Conservation (phyloP, 371 early-diverging fungal genomes). For the Mortierella sp. region DNA sequence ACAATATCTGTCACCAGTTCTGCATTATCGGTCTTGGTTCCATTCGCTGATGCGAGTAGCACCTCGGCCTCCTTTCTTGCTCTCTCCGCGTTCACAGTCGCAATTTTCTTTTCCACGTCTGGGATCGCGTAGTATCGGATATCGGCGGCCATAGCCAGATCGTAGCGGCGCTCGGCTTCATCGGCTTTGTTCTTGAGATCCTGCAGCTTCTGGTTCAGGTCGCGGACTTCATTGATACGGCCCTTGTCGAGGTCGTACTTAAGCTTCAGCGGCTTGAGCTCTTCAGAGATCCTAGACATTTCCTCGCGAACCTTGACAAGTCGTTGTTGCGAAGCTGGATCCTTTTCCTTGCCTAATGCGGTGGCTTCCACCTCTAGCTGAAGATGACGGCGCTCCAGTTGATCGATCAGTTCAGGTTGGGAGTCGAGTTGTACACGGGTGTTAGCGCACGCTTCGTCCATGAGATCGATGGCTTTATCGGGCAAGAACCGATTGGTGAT, state of each 20-base stretch:
- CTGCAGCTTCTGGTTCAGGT: conserved; percentile 88
- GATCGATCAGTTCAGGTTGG: conserved; percentile 96
- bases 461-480: conserved; percentile 90
- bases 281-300: conserved; percentile 83
- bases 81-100: conserved; percentile 65
- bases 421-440: conserved; percentile 95
- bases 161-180: conserved; percentile 86
- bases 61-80: conserved; percentile 71
- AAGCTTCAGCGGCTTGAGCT: conserved; percentile 89
- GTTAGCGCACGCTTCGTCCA: conserved; percentile 96
- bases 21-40: conserved; percentile 40
- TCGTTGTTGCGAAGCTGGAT: conserved; percentile 82
- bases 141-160: conserved; percentile 82
- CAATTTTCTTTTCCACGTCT: conserved; percentile 77
- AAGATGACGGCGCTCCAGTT: conserved; percentile 87
- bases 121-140: conserved; percentile 93
- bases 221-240: conserved; percentile 88
- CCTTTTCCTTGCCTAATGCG: conserved; percentile 93
- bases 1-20: conserved; percentile 84
- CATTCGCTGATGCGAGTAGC: conserved; percentile 54
- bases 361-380: conserved; percentile 96
- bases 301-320: conserved; percentile 85
- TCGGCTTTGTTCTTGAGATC: conserved; percentile 84
- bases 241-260: conserved; percentile 88
- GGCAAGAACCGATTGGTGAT: conserved; percentile 83